Evolutionary conservation across 75 land plant genomes (phyloP).

Genomic region (Selaginella moellendorffii): DNA sequence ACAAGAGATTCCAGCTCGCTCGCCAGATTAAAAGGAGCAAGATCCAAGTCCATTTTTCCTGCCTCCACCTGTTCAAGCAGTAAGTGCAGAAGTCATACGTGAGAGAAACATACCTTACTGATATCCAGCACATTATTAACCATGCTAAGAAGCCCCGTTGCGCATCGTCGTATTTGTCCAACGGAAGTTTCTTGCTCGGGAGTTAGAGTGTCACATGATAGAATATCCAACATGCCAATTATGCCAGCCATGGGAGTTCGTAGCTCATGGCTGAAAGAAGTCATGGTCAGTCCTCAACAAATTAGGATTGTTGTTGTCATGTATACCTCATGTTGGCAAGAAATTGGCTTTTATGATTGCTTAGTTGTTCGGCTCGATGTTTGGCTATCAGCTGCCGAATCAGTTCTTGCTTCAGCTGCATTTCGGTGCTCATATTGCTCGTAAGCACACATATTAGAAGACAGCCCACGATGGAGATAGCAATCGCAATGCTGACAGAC

Average conservation of each 20-base stretch:
- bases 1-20: slow-evolving; percentile 1
- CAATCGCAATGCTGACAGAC: slow-evolving; percentile 8
- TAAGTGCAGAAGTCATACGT: background rate
- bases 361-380: background rate
- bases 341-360: slow-evolving; percentile 6
- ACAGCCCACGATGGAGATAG: background rate
- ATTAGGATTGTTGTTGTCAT: background rate
- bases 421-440: slow-evolving; percentile 7
- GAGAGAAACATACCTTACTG: background rate
- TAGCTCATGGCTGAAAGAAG: slow-evolving; percentile 6
- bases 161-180: background rate
- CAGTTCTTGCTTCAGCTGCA: slow-evolving; percentile 2
- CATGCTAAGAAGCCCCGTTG: slow-evolving; percentile 3
- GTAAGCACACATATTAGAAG: slow-evolving; percentile 5
- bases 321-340: slow-evolving; percentile 3
- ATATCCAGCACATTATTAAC: slow-evolving; percentile 4
- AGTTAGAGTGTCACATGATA: slow-evolving; percentile 4
- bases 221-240: slow-evolving; percentile 5
- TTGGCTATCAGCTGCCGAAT: background rate
- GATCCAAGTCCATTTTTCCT: slow-evolving; percentile 1
- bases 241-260: slow-evolving; percentile 9
- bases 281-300: background rate
- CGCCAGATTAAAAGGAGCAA: slow-evolving; percentile 5
- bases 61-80: background rate
- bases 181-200: slow-evolving; percentile 3